Evolutionary conservation across 371 early-diverging fungal genomes (phyloP), one percentile per base, ranked within the genome.

Genomic region (Lichtheimia ornata): DNA sequence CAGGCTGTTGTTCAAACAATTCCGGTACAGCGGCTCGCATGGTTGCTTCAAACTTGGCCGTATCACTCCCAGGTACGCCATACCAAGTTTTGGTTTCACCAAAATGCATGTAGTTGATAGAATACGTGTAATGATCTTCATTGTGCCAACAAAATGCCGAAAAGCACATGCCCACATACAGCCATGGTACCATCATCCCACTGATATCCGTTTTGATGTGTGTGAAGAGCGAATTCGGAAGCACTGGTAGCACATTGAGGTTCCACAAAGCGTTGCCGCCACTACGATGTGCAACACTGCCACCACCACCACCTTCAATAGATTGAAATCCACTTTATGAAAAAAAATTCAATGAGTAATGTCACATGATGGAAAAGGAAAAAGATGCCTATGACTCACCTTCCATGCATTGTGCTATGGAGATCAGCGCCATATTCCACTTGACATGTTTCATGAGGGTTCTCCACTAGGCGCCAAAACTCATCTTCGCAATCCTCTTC

Each of bases 61-160:
- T 94, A 61, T 90, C 82, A 4, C 83, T 74, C 1, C 90, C 91
- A 5, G 98, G 97, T 18, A 97, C 86, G 15, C 94, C 94, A 65
- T 97, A 97, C 97, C 97, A 97, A 0, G 97, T 97, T 73, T 97
- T 97, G 17, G 96, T 91, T 59, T 94, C 97, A 12, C 98, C 98
- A 86, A 87, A 91, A 64, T 97, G 97, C 83, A 91, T 85, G 75
- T 97, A 97, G 72, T 97, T 97, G 77, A 97, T 88, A 11, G 95
- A 94, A 64, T 95, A 97, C 0, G 94, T 93, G 74, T 90, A 94
- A 70, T 97, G 97, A 67, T 97, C 97, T 72, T 97, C 98, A 41
- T 91, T 93, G 68, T 97, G 97, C 98, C 98, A 97, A 73, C 97
- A 97, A 67, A 97, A 97, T 2, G 97, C 94, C 30, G 93, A 91